Conservation (phyloP, 257 asterid genomes). For the Solanum gandarillasii region DNA sequence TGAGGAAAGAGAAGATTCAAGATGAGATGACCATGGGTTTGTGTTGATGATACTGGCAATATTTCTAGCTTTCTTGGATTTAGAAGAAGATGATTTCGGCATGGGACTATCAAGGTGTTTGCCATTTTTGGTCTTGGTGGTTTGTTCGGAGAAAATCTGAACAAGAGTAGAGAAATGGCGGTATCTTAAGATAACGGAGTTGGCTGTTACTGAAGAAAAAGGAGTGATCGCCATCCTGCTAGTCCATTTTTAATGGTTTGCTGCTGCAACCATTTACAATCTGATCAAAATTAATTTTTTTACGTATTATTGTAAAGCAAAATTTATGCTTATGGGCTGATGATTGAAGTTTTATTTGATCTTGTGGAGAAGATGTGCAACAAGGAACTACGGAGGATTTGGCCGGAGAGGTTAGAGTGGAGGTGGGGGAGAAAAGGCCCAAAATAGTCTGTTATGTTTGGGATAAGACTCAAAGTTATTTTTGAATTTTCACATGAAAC, state of each 20-base stretch:
- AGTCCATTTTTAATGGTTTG: neutral
- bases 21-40: conserved; percentile 49
- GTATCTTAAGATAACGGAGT: neutral
- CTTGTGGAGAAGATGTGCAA: neutral
- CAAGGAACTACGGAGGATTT: neutral
- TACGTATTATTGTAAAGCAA: neutral
- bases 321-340: neutral
- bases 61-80: conserved; percentile 39
- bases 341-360: neutral
- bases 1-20: conserved; percentile 40
- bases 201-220: neutral
- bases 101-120: neutral
- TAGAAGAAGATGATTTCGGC: conserved; percentile 15
- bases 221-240: neutral
- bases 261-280: neutral
- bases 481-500: no score
- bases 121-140: neutral
- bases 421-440: no score
- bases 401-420: neutral
- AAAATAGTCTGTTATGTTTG: no score
- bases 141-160: conserved; percentile 16
- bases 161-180: conserved; percentile 25
- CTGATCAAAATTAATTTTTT: neutral
- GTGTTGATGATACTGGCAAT: conserved; percentile 49
- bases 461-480: fast-evolving